Evolutionary conservation across 805 yeast species (phyloP).

Genomic region (Komagataella kurtzmanii): DNA sequence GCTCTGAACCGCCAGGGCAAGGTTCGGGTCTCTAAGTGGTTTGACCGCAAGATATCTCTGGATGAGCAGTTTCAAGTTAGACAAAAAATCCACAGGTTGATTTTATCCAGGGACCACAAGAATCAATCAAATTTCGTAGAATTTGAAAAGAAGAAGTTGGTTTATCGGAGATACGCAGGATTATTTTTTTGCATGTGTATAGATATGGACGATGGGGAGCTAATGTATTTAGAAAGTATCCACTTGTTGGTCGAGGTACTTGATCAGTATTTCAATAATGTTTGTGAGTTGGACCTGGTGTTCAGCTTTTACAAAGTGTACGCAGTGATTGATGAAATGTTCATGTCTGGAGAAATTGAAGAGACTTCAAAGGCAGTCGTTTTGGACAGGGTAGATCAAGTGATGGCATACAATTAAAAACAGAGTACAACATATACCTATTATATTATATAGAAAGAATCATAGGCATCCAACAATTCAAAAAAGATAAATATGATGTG

Average conservation of each 20-base stretch:
- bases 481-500: background rate
- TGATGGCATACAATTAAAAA: background rate
- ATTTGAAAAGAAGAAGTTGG: conserved; percentile 51
- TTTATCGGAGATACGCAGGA: conserved; percentile 87
- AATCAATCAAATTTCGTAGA: conserved; percentile 36
- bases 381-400: conserved; percentile 29
- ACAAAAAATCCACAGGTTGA: conserved; percentile 61
- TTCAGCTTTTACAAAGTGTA: conserved; percentile 84
- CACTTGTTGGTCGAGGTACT: conserved; percentile 83
- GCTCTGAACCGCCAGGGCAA: conserved; percentile 93
- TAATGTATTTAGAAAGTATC: conserved; percentile 69
- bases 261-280: conserved; percentile 78
- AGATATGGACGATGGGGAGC: conserved; percentile 69
- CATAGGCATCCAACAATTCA: background rate
- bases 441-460: background rate
- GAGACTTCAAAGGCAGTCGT: conserved; percentile 67
- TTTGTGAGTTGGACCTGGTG: conserved; percentile 86
- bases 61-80: conserved; percentile 33
- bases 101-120: conserved; percentile 74
- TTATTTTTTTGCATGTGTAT: conserved; percentile 77
- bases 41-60: conserved; percentile 16
- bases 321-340: conserved; percentile 74
- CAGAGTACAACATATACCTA: background rate
- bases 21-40: conserved; percentile 79
- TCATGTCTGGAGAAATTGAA: conserved; percentile 81